These are phyloP conservation scores for Cryphonectria naterciae DNA, from an alignment of 2,329 filamentous ascomycete species.

Conservation along the genomic window DNA sequence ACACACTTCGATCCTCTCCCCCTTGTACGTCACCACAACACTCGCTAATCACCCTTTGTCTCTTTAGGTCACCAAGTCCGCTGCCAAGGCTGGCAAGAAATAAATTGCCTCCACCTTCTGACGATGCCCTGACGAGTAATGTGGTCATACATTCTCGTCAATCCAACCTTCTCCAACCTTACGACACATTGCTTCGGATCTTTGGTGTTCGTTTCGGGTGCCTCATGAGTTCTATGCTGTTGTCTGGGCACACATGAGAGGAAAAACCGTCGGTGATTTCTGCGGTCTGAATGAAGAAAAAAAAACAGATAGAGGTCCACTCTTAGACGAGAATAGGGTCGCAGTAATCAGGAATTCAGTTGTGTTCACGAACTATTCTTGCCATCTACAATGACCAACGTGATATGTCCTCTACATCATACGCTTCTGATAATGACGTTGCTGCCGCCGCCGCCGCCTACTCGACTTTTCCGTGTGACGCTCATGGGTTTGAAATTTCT, in stretches of 20 bases:
- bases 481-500: neutral
- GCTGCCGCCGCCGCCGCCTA: neutral
- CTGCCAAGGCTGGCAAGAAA: slow-evolving; percentile 76
- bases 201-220: slow-evolving; percentile 31
- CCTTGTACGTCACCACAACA: slow-evolving; percentile 34
- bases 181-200: slow-evolving; percentile 33
- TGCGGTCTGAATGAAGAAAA: slow-evolving; percentile 34
- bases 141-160: slow-evolving; percentile 27
- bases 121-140: slow-evolving; percentile 24
- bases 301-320: slow-evolving; percentile 39
- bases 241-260: slow-evolving; percentile 39
- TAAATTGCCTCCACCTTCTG: slow-evolving; percentile 49
- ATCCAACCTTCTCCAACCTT: slow-evolving; percentile 17
- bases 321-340: slow-evolving; percentile 38
- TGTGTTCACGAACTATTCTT: slow-evolving; percentile 11
- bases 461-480: neutral
- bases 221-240: slow-evolving; percentile 36
- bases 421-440: neutral
- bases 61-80: slow-evolving; percentile 64
- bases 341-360: slow-evolving; percentile 31
- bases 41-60: slow-evolving; percentile 20
- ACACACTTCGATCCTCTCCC: slow-evolving; percentile 13
- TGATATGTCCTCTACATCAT: neutral
- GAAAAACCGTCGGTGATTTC: slow-evolving; percentile 39
- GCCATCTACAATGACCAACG: too few relatives aligned